Base-by-base conservation (phyloP, 352 stramenopile genomes). In the Phytopythium mirpurense region DNA sequence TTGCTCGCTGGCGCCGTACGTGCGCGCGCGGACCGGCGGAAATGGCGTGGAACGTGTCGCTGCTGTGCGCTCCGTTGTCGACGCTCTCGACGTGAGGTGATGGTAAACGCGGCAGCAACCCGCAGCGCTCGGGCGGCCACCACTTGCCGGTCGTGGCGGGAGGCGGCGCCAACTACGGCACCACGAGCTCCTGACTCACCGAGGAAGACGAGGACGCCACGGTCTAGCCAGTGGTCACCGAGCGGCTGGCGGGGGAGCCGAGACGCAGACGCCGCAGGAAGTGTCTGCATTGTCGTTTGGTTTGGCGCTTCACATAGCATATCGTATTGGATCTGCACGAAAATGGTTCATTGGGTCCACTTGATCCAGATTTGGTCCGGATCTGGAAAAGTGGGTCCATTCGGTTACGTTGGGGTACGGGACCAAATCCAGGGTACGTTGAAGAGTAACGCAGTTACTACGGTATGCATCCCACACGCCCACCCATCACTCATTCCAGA, bases 171-270 rank as follows among this genome's bases (percentile, higher is more conserved):
- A 43, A 43, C 47, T 54, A 54, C 47, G 47, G 47, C 34, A 31
- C 47, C 21, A 44, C 47, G 10, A 54, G 47, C 47, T 54, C 47
- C 21, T 54, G 47, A 54, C 47, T 51, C 45, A 27, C 31, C 11
- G 45, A 51, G 31, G 27, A 40, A 27, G 45, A 51, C 45, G 31
- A 51, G 11, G 45, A 51, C 27, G 44, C 44, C 44, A 51, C 44
- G 16, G 26, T 51, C 24, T 38, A 51, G 26, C n/a, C n/a, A n/a
- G 5, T 32, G 29, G 29, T 10, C 9, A 32, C 29, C 9, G 29
- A 32, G 29, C 9, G 5, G n/a, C 19, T 4, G 19, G 4, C 40
- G 32, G 11, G 6, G 29, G 5, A 32, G 29, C 29, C 29, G 9
- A 10, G 32, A 10, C 32, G 11, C 32, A 15, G 32, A 15, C 32